phyloP scores from a whole-genome alignment of 2,329 filamentous ascomycete genomes.

The Cyanodermella asteris region DNA sequence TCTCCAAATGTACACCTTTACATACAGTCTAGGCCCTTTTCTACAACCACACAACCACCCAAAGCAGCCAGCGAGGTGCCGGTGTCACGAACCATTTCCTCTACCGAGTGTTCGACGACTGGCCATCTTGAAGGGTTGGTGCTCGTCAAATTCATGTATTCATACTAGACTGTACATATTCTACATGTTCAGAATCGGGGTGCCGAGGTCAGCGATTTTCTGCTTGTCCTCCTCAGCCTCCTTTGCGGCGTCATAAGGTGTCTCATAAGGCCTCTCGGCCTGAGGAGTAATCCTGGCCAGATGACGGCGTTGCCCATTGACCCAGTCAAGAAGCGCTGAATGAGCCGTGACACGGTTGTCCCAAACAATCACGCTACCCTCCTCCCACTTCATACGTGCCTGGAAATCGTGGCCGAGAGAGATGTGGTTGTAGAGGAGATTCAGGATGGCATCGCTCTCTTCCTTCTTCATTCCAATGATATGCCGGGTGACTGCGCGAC shows the following conservation, averaged over 20 bases:
- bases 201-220: no score
- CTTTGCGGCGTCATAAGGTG: constrained; percentile 22
- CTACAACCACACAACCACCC: no score
- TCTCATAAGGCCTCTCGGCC: constrained; percentile 58
- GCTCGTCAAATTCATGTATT: no score
- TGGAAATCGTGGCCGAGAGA: constrained; percentile 53
- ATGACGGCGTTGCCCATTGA: constrained; percentile 55
- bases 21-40: no score
- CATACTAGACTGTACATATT: no score
- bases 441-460: constrained; percentile 56
- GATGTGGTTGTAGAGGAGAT: constrained; percentile 58
- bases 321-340: constrained; percentile 64
- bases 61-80: no score
- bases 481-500: constrained; percentile 43
- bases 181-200: no score
- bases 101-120: no score
- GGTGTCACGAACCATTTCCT: no score
- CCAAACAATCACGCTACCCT: constrained; percentile 67
- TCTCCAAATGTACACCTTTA: no score
- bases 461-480: constrained; percentile 75
- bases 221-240: background rate
- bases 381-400: constrained; percentile 52
- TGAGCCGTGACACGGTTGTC: constrained; percentile 66
- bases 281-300: constrained; percentile 65
- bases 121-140: no score